Conservation (phyloP, 805 yeast species). For the Ogataea salicorniae region DNA sequence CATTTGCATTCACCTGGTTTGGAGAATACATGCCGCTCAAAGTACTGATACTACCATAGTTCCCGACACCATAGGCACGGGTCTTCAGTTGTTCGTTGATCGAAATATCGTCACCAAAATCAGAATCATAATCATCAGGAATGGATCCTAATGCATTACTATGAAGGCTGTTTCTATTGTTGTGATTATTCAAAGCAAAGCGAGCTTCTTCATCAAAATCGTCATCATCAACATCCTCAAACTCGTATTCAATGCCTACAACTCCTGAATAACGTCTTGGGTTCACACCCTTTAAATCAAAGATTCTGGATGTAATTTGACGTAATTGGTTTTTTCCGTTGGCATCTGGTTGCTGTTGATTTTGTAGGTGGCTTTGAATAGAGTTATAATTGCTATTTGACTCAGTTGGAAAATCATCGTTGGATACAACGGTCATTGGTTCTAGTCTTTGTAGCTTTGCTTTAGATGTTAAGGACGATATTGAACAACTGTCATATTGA, state of each 20-base stretch:
- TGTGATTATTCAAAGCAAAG: not conserved
- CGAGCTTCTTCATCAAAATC: constrained; percentile 33
- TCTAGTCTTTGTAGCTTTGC: not conserved
- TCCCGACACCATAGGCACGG: constrained; percentile 5
- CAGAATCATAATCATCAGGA: constrained; percentile 21
- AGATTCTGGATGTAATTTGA: constrained; percentile 66
- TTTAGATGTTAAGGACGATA: constrained; percentile 8
- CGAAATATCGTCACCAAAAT: constrained; percentile 24
- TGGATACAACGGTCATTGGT: not conserved
- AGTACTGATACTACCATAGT: constrained; percentile 15
- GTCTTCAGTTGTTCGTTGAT: constrained; percentile 11
- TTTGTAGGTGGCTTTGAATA: not conserved
- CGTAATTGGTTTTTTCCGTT: constrained; percentile 23
- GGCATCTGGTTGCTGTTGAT: not conserved
- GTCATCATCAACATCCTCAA: constrained; percentile 52
- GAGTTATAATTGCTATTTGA: not conserved
- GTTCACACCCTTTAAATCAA: constrained; percentile 68
- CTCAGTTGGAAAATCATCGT: constrained; percentile 1
- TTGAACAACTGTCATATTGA: constrained; percentile 6
- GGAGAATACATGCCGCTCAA: constrained; percentile 5
- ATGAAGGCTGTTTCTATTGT: not conserved
- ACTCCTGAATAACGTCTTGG: constrained; percentile 67
- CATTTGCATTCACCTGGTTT: constrained; percentile 1
- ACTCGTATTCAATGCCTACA: constrained; percentile 31
- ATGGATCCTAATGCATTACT: constrained; percentile 1